Base-by-base conservation (phyloP, 148 eudicot genomes). In the Bassia scoparia region DNA sequence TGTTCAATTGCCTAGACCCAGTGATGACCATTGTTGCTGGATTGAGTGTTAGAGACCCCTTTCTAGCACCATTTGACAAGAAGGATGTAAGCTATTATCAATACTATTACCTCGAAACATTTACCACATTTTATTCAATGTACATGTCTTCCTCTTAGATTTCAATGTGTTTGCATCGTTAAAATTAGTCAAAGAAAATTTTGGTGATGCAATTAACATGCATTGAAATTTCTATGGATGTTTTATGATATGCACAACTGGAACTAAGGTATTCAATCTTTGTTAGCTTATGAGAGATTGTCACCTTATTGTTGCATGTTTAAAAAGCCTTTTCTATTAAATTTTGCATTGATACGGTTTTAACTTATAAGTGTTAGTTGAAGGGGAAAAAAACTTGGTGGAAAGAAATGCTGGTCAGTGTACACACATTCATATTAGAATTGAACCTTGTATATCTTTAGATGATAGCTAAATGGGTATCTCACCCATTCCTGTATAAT, bases 21-120 rank as follows among this genome's bases (percentile, higher is more conserved):
- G 68, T 91, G 74, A 86, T 95, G 97, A 95, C 97, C 16, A 86
- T 95, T 76, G 98, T 95, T 80, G 93, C 98, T 87, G 89, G 97
- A 64, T 82, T 95, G 76, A 95, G 97, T 84, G 90, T 83, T 68
- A 87, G 92, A 88, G 98, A 95, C 77, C 97, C 96, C 34, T 95
- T 95, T 80, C 63, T 91, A 81, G 87, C 81, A 84, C 98, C 98
- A 74, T 86, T 79, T 76, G 98, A 95, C 86, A 95, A 86, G 74
- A 91, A 86, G 80, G 98, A 91, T 83, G 97, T 91, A 84, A 80
- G 98, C 80, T 69, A 23, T 55, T 74, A 33, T 49, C 23, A 14
- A 29, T 69, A 16, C 34, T 35, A 12, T 31, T 26, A 56, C 62
- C 30, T 14, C 46, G 30, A 46, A 53, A 34, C 14, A 48, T 38